Evolutionary conservation across 2,329 filamentous ascomycete genomes (phyloP).

Genomic region (Xylaria polymorpha): DNA sequence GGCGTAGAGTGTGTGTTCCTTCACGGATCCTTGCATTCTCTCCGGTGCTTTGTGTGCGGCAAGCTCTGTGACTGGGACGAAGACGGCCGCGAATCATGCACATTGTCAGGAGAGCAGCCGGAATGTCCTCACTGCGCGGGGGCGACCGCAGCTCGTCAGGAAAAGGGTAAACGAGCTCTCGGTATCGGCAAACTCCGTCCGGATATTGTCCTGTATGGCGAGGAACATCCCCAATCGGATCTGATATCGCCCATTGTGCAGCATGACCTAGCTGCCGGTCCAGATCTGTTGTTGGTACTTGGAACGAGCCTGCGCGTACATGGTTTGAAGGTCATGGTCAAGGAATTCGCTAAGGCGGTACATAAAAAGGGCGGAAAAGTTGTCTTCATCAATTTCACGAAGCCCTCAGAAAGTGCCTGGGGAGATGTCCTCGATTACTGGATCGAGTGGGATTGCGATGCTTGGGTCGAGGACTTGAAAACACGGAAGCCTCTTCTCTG

Average conservation of each 20-base stretch:
- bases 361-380: constrained; percentile 76
- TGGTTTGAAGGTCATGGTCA: constrained; percentile 76
- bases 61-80: constrained; percentile 70
- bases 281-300: constrained; percentile 75
- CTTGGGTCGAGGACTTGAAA: constrained; percentile 74
- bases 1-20: constrained; percentile 76
- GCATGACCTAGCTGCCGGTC: constrained; percentile 72
- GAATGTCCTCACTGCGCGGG: constrained; percentile 74
- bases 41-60: constrained; percentile 73
- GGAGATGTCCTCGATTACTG: constrained; percentile 79
- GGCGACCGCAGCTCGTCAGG: constrained; percentile 70
- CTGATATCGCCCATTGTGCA: constrained; percentile 75
- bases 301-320: constrained; percentile 79
- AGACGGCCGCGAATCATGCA: constrained; percentile 64
- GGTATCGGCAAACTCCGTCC: constrained; percentile 76
- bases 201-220: constrained; percentile 79
- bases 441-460: constrained; percentile 80
- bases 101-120: constrained; percentile 72
- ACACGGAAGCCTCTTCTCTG: constrained; percentile 69
- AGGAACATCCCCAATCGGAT: constrained; percentile 76
- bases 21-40: constrained; percentile 73
- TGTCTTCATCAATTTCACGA: constrained; percentile 78
- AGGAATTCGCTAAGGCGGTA: constrained; percentile 77
- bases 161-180: constrained; percentile 73
- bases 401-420: constrained; percentile 78